These are phyloP conservation scores for Diospyros lotus DNA, from an alignment of 148 eudicot genomes.

Conservation along the genomic window DNA sequence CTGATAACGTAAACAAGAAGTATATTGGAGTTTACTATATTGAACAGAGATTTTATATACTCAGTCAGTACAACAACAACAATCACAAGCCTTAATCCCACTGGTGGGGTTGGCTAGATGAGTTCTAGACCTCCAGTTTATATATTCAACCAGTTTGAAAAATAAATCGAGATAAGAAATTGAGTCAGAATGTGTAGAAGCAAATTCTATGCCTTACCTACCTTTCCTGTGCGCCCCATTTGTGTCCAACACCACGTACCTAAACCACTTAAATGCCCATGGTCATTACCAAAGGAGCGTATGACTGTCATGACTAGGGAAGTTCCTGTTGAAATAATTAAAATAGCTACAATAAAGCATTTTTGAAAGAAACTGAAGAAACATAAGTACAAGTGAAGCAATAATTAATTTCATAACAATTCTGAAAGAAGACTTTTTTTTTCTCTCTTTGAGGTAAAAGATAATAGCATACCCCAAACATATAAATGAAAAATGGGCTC, in stretches of 20 bases:
- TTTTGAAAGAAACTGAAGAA: background rate
- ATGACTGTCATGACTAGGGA: conserved; percentile 84
- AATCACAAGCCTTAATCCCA: too few species aligned
- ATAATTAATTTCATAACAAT: background rate
- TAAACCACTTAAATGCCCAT: conserved; percentile 61
- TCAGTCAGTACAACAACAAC: background rate
- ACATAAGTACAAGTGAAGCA: conserved; percentile 7
- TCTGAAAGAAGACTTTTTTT: background rate
- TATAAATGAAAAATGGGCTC: conserved; percentile 95
- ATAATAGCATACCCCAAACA: conserved; percentile 81
- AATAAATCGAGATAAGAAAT: background rate
- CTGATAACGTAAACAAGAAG: background rate
- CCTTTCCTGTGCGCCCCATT: conserved; percentile 86
- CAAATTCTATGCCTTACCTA: conserved; percentile 26
- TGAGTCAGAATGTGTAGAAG: background rate
- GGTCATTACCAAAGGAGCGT: conserved; percentile 87
- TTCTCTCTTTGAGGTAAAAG: background rate
- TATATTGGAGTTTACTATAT: background rate
- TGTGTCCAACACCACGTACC: conserved; percentile 97
- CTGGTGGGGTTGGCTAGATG: too few species aligned
- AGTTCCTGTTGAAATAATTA: conserved; percentile 53
- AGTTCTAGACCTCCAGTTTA: too few species aligned
- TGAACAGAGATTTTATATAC: background rate
- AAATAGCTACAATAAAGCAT: background rate
- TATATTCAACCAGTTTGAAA: too few species aligned